Base-by-base conservation (phyloP, 768 basidiomycete species). In the Boletus tylopilopsis region DNA sequence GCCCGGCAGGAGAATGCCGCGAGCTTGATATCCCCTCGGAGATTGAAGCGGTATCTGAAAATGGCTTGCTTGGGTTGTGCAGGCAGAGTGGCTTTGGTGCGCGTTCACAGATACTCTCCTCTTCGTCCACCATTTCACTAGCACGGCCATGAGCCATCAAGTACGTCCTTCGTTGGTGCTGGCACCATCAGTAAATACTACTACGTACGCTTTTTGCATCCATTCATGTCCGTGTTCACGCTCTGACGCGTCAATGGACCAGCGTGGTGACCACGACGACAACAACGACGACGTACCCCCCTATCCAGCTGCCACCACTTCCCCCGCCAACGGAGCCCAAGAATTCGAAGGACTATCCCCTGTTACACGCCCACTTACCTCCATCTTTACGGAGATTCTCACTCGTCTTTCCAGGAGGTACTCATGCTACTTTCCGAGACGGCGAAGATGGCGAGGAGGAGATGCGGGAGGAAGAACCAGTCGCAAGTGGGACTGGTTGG, bases 191-290 rank as follows among this genome's bases (percentile, higher is more conserved):
- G 84, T 90, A 47, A 90, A 85, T 60, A 91, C 89, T 4, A 92
- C 88, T 30, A 90, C 81, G 90, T 91, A 72, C 40, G 82, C 75
- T 41, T 40, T 53, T 24, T 51, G 5, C 25, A 23, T 11, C 22
- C 42, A 24, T 42, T 27, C 47, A 9, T n/a, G 23, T 45, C 11
- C 22, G 13, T 22, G 21, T 49, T 39, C 51, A 35, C 37, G 33
- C 47, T 49, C 51, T 65, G 49, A 61, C 64, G 64, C 54, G 59
- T 57, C 51, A 49, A 42, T 51, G 55, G 35, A 57, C 32, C 63
- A 93, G 90, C 46, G 88, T 93, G 60, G 85, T 90, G 59, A 93
- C 90, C 42, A 92, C 87, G n/a, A 93, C 91, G 2, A 90, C 88
- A 0, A 93, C 91, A 2, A 93, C 90, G 2, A 93, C 91, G 2